Percentiles rank a stretch among this genome's conserved stretches.
These are phyloP conservation scores for Pythium monospermum DNA, from an alignment of 352 stramenopile species.

Conservation along the genomic window DNA sequence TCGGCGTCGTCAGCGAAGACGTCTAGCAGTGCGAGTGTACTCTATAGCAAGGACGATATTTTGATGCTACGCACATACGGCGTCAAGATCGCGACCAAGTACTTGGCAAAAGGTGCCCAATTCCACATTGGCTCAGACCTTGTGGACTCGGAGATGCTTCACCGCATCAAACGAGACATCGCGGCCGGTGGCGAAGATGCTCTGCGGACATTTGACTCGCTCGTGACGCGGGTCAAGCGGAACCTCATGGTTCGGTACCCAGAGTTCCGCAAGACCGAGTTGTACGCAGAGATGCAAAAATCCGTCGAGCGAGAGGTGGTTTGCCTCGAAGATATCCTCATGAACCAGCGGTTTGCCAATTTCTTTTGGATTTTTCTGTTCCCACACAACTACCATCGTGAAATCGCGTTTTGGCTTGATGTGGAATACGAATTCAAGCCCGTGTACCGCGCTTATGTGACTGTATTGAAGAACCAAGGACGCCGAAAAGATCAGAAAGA, in stretches of 20 bases:
- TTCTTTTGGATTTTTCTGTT: constrained; percentile 90
- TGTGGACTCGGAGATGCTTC: constrained; percentile 56
- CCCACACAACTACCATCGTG: constrained; percentile 83
- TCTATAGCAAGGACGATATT: constrained; percentile 80
- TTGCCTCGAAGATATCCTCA: constrained; percentile 76
- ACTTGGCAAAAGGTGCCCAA: constrained; percentile 66
- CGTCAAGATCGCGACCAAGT: constrained; percentile 86
- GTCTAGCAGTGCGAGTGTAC: constrained; percentile 22
- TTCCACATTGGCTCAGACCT: constrained; percentile 72
- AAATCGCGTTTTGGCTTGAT: constrained; percentile 82
- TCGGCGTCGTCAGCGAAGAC: constrained; percentile 1
- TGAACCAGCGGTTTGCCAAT: constrained; percentile 85
- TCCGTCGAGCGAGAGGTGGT: constrained; percentile 79
- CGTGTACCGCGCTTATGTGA: constrained; percentile 65
- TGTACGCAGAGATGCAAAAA: constrained; percentile 78
- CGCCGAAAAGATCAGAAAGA: constrained; percentile 54
- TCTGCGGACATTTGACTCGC: constrained; percentile 70
- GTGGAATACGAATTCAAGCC: constrained; percentile 88
- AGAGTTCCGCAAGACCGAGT: constrained; percentile 71
- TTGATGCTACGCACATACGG: constrained; percentile 81
- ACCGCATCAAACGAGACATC: constrained; percentile 72
- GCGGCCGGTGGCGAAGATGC: constrained; percentile 72
- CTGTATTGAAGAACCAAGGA: constrained; percentile 45
- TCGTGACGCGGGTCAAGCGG: constrained; percentile 75
- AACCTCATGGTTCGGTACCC: constrained; percentile 77